A percentile compares a stretch with the other conserved stretches of the same genome.
Evolutionary conservation across 1,284 basidiomycete genomes (phyloP).

Genomic region (Blastosporella zonata): DNA sequence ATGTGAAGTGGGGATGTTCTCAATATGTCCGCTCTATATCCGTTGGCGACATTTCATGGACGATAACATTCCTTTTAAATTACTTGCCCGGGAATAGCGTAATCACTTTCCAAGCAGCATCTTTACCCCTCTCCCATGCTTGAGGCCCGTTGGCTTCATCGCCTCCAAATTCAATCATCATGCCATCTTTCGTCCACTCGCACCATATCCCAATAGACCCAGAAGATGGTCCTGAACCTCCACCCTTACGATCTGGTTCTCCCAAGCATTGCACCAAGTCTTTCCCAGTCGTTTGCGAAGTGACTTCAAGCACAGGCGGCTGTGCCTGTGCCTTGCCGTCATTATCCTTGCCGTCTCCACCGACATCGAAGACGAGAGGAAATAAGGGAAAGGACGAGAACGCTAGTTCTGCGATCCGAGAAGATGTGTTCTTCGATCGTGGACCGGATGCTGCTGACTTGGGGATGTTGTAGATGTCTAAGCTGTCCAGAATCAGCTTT

Average conservation of each 20-base stretch:
- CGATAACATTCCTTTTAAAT: not conserved
- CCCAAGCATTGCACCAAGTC: slow-evolving; percentile 73
- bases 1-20: no score
- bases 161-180: slow-evolving; percentile 83
- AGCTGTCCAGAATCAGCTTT: slow-evolving; percentile 57
- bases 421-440: slow-evolving; percentile 31
- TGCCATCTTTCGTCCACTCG: slow-evolving; percentile 78
- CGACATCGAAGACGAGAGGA: slow-evolving; percentile 44
- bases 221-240: slow-evolving; percentile 74
- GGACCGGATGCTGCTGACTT: slow-evolving; percentile 22
- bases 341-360: slow-evolving; percentile 34
- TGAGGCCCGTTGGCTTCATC: slow-evolving; percentile 71
- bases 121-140: slow-evolving; percentile 83
- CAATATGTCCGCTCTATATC: no score
- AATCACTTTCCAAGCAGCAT: slow-evolving; percentile 72
- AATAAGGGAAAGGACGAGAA: slow-evolving; percentile 56
- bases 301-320: slow-evolving; percentile 43
- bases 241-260: slow-evolving; percentile 85
- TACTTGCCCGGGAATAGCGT: slow-evolving; percentile 53
- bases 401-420: slow-evolving; percentile 37
- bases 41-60: no score
- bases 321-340: slow-evolving; percentile 33
- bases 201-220: slow-evolving; percentile 91
- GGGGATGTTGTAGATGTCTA: slow-evolving; percentile 78
- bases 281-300: slow-evolving; percentile 59